Evolutionary conservation across 768 basidiomycete genomes (phyloP).

Genomic region (Lentinus tigrinus): DNA sequence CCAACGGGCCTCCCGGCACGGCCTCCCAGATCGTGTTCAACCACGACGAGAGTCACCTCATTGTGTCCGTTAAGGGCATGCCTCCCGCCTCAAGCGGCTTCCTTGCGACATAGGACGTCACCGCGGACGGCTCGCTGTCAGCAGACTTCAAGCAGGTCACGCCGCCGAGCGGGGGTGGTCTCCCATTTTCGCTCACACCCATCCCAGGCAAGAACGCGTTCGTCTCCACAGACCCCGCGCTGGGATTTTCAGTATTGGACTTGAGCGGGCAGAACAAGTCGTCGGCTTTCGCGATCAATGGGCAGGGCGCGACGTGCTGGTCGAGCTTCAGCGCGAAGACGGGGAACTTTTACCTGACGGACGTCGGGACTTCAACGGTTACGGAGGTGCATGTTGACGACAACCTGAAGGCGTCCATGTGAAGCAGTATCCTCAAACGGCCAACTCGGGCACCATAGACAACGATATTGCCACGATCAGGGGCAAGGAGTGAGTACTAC

Average conservation of each 20-base stretch:
- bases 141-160: constrained; percentile 36
- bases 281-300: constrained; percentile 21
- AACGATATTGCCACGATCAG: constrained; percentile 29
- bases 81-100: constrained; percentile 45
- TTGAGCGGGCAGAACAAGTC: constrained; percentile 18
- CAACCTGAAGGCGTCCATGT: constrained; percentile 42
- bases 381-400: constrained; percentile 49
- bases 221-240: constrained; percentile 29
- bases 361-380: constrained; percentile 28
- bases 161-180: constrained; percentile 40
- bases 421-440: constrained; percentile 34
- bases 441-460: constrained; percentile 27
- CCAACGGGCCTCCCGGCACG: constrained; percentile 46
- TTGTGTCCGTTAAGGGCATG: constrained; percentile 50
- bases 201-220: constrained; percentile 31
- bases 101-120: constrained; percentile 50
- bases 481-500: constrained; percentile 28
- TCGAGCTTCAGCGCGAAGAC: constrained; percentile 27
- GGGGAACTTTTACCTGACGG: constrained; percentile 32
- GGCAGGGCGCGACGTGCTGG: constrained; percentile 33
- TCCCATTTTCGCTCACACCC: constrained; percentile 48
- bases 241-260: constrained; percentile 32
- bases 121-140: constrained; percentile 43
- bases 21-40: constrained; percentile 47
- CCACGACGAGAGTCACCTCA: constrained; percentile 42